Conservation (phyloP, 140 eudicot species). For the Stevia rebaudiana region DNA sequence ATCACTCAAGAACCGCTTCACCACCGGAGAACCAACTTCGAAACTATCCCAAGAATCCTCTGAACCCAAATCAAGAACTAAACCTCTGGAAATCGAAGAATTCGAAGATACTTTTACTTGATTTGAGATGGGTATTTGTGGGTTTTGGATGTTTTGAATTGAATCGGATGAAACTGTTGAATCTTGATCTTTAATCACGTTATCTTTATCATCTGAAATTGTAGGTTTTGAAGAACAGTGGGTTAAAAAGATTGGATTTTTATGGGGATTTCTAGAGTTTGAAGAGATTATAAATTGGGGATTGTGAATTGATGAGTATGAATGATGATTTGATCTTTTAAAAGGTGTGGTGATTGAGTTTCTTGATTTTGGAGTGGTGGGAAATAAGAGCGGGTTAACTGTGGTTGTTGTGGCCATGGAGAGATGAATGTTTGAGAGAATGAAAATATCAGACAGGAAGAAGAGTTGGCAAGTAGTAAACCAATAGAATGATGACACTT, state of each 20-base stretch:
- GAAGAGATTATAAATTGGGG: constrained; percentile 9
- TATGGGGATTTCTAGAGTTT: constrained; percentile 23
- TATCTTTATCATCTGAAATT: constrained; percentile 44
- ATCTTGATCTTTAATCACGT: constrained; percentile 39
- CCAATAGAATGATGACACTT: constrained; percentile 39
- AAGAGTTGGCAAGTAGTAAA: constrained; percentile 22
- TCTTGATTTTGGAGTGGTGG: constrained; percentile 27
- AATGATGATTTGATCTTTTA: constrained; percentile 23
- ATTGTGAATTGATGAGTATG: background rate
- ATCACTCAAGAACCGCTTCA: constrained; percentile 77
- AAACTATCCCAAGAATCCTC: constrained; percentile 62
- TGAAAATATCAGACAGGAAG: constrained; percentile 27
- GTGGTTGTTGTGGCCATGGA: constrained; percentile 42
- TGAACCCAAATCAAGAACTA: constrained; percentile 70
- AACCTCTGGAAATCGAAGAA: constrained; percentile 55
- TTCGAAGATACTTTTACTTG: constrained; percentile 25
- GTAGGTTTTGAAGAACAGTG: constrained; percentile 58
- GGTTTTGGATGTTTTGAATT: constrained; percentile 25
- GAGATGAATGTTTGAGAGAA: constrained; percentile 17
- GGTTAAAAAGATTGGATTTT: constrained; percentile 30
- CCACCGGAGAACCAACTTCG: constrained; percentile 93
- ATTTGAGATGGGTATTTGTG: constrained; percentile 29
- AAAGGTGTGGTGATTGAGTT: constrained; percentile 18
- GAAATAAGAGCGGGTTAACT: constrained; percentile 20
- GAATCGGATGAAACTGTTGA: constrained; percentile 26